These are phyloP conservation scores for Debaryomyces hansenii DNA, from an alignment of 805 yeast genomes.

Conservation along the genomic window DNA sequence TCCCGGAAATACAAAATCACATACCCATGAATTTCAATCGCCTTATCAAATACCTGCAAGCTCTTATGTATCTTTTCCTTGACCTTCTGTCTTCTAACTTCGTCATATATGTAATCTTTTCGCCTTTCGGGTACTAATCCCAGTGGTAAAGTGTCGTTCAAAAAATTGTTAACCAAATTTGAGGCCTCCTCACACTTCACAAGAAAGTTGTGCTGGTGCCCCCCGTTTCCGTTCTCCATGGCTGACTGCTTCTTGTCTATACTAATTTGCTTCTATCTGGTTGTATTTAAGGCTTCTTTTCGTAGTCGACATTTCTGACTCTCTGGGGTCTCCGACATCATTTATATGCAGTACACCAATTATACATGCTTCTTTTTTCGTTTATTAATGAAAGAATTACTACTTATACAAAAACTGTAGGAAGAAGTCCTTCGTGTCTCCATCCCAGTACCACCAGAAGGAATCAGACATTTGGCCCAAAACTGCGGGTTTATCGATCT, in stretches of 20 bases:
- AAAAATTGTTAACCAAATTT: conserved; percentile 28
- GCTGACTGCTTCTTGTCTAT: too few relatives aligned
- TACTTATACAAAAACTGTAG: conserved; percentile 63
- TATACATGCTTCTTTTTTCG: too few relatives aligned
- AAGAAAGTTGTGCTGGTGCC: conserved; percentile 10
- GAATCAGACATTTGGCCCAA: conserved; percentile 23
- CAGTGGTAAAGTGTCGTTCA: conserved; percentile 29
- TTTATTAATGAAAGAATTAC: neutral
- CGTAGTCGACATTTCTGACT: too few relatives aligned
- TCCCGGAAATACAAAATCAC: conserved; percentile 11
- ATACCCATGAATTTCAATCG: conserved; percentile 34
- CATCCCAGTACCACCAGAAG: conserved; percentile 75
- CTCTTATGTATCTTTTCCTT: conserved; percentile 27
- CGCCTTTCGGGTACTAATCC: conserved; percentile 17
- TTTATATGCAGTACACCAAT: too few relatives aligned
- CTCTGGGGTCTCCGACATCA: too few relatives aligned
- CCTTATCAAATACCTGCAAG: conserved; percentile 25
- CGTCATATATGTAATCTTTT: conserved; percentile 19
- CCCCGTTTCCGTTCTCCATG: too few relatives aligned
- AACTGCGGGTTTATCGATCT: conserved; percentile 35
- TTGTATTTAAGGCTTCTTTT: too few relatives aligned
- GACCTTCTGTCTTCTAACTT: conserved; percentile 21
- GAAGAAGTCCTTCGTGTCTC: conserved; percentile 64
- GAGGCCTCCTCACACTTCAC: conserved; percentile 32
- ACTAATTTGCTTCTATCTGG: too few relatives aligned